phyloP scores from a whole-genome alignment of 805 yeast species.

The Hanseniaspora vineae region DNA sequence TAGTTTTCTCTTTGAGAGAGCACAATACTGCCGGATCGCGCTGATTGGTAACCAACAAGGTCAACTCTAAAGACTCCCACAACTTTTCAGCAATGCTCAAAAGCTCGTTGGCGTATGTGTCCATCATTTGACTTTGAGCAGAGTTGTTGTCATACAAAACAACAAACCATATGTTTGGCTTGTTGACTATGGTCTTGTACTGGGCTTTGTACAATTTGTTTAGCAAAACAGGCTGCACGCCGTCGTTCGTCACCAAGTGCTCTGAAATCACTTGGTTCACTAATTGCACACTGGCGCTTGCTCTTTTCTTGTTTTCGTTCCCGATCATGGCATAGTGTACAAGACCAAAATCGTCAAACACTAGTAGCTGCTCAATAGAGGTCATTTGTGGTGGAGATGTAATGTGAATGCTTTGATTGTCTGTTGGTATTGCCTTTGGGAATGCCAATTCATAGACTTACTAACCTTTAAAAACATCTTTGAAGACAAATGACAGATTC shows the following conservation, averaged over 20 bases:
- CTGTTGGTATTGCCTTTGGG: too few relatives aligned
- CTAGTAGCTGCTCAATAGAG: conserved; percentile 31
- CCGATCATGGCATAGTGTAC: conserved; percentile 30
- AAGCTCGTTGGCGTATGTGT: conserved; percentile 31
- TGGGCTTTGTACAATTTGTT: conserved; percentile 15
- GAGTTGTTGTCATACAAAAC: conserved; percentile 34
- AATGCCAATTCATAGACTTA: too few relatives aligned
- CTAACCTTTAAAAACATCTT: too few relatives aligned
- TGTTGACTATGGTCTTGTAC: conserved; percentile 21
- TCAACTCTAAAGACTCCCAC: conserved; percentile 24
- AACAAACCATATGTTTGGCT: conserved; percentile 22
- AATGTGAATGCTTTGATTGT: neutral
- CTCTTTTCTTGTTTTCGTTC: conserved; percentile 27
- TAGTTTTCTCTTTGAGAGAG: conserved; percentile 13
- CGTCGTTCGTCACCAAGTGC: conserved; percentile 31
- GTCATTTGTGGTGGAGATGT: neutral
- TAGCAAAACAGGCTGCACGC: conserved; percentile 13
- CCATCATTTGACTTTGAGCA: conserved; percentile 29
- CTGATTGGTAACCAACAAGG: conserved; percentile 18
- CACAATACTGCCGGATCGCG: conserved; percentile 20
- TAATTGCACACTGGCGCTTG: conserved; percentile 20
- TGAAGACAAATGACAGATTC: too few relatives aligned
- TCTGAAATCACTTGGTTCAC: conserved; percentile 38
- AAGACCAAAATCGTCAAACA: conserved; percentile 40
- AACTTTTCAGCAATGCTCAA: conserved; percentile 24